These are phyloP conservation scores for Starmerella apicola DNA, from an alignment of 805 yeast species.

Conservation along the genomic window DNA sequence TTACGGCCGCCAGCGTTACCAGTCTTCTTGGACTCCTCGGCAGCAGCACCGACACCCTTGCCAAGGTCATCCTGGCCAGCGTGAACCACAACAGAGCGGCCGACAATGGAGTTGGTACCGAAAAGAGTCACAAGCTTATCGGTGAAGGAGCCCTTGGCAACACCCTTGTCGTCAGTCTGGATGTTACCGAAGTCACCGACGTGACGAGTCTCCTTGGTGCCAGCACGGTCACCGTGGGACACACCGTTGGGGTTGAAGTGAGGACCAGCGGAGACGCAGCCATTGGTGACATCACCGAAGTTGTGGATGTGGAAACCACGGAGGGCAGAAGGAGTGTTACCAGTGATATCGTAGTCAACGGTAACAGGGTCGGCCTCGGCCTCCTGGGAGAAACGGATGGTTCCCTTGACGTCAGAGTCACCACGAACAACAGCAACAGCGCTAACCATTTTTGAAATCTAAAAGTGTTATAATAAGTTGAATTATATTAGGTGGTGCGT, in stretches of 20 bases:
- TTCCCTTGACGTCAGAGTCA: constrained; percentile 78
- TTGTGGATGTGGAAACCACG: constrained; percentile 93
- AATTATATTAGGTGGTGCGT: too few relatives aligned
- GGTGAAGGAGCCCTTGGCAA: constrained; percentile 78
- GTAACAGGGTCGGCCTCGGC: constrained; percentile 73
- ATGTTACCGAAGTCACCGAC: constrained; percentile 97
- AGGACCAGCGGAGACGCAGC: constrained; percentile 97
- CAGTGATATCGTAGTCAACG: constrained; percentile 75
- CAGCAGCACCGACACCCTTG: constrained; percentile 66
- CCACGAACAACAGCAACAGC: constrained; percentile 93
- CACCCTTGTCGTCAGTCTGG: constrained; percentile 72
- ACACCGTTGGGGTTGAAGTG: constrained; percentile 86
- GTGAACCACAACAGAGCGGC: constrained; percentile 93
- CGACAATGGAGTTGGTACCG: constrained; percentile 79
- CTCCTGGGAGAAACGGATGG: constrained; percentile 75
- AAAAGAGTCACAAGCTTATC: constrained; percentile 67
- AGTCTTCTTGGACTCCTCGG: constrained; percentile 69
- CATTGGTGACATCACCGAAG: constrained; percentile 98
- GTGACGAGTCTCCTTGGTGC: constrained; percentile 57
- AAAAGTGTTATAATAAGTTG: too few relatives aligned
- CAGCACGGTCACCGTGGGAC: constrained; percentile 65
- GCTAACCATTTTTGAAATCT: constrained; percentile 16
- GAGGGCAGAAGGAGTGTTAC: constrained; percentile 72
- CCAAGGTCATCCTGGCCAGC: constrained; percentile 90
- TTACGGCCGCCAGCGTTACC: constrained; percentile 98